phyloP scores from a whole-genome alignment of 202 grass and related monocot genomes.

The Carex arenaria region DNA sequence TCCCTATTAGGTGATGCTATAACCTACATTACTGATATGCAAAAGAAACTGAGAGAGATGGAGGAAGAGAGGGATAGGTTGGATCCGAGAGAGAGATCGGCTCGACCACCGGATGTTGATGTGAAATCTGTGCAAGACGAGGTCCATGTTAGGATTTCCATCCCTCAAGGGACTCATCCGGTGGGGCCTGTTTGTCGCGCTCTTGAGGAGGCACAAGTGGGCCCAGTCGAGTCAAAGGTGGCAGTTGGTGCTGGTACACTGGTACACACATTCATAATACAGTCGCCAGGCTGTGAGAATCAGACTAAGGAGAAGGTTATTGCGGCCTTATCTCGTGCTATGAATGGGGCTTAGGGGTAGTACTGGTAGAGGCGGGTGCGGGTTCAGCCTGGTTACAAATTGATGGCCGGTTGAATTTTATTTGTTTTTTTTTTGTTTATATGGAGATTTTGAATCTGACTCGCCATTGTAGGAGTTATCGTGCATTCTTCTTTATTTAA shows the following conservation, averaged over 20 bases:
- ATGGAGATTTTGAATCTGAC: conserved; percentile 42
- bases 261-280: conserved; percentile 82
- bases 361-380: background rate
- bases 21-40: conserved; percentile 88
- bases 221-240: conserved; percentile 65
- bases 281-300: conserved; percentile 62
- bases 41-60: conserved; percentile 92
- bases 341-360: conserved; percentile 38
- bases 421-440: conserved; percentile 46
- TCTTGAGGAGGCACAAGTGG: conserved; percentile 70
- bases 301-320: conserved; percentile 85
- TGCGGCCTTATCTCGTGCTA: conserved; percentile 49
- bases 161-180: conserved; percentile 65
- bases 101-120: conserved; percentile 52
- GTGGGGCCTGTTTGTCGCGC: conserved; percentile 64
- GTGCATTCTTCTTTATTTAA: conserved; percentile 28
- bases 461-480: conserved; percentile 29
- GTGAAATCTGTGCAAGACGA: conserved; percentile 77
- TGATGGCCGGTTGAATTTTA: conserved; percentile 40
- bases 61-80: conserved; percentile 60
- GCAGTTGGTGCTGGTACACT: conserved; percentile 40
- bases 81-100: conserved; percentile 27
- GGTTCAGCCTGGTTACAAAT: conserved; percentile 4
- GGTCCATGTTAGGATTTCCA: conserved; percentile 72
- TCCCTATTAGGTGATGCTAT: conserved; percentile 86